Base-by-base conservation (phyloP, 805 yeast genomes). In the Candida nitratophila region DNA sequence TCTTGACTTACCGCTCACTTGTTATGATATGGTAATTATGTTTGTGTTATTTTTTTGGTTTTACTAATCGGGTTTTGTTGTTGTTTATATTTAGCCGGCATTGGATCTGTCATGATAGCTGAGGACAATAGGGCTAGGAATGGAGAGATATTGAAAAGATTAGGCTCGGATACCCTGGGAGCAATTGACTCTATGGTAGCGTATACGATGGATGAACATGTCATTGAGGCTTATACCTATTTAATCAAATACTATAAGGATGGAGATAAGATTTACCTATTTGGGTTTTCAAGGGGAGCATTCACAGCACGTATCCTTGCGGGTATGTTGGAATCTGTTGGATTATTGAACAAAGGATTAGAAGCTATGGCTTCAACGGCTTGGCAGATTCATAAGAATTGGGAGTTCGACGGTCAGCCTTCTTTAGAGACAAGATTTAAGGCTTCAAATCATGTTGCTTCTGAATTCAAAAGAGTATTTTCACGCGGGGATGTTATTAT, bases 201-300 rank as follows among this genome's bases (percentile, higher is more conserved):
- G 0, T 71, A 65, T 42, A 65, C 79, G 8, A 61, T 82, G 32
- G 81, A 74, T 47, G 59, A 63, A 10, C 86, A 82, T 52, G 78
- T 81, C 16, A 66, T 71, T 19, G 71, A 75, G 14, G 86, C 84
- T 1, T 81, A 80, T 53, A 57, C 60, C 10, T 80, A 70, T 50
- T 59, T 81, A 33, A 70, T 77, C 70, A 60, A 63, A 32, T 65
- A 66, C 51, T 79, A 77, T 50, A 59, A 61, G 35, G 53, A 56
- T 1, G 81, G 79, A 0, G 85, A 79, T 52, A 64, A 59, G 42
- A 71, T 81, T 14, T 76, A 61, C 47, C 58, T 81, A 51, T 74
- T 80, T 65, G 86, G 87, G 0, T 80, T 78, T 51, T 60, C 65
- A 41, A 66, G 88, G 26, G 89, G 88, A 11, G 82, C 86, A 5